Conservation (phyloP, 2,329 filamentous ascomycete species). For the Penicillium digitatum region DNA sequence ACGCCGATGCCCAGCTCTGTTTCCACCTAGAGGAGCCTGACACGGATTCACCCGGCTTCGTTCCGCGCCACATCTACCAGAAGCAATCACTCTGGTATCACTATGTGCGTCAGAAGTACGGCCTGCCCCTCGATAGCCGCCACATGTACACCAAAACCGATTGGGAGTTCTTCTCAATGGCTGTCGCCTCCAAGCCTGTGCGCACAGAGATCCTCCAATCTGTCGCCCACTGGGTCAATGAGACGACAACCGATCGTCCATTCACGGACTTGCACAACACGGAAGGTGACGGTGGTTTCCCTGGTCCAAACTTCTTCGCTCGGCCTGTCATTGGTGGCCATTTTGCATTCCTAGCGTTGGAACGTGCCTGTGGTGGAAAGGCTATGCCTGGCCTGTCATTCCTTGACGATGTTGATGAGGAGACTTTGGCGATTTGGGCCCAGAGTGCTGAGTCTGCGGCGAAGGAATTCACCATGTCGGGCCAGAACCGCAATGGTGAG, state of each 20-base stretch:
- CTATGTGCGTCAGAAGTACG: conserved; percentile 73
- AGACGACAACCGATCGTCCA: conserved; percentile 71
- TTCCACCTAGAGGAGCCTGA: conserved; percentile 61
- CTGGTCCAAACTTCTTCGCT: conserved; percentile 71
- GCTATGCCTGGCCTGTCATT: conserved; percentile 57
- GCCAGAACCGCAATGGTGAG: conserved; percentile 17
- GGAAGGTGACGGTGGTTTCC: conserved; percentile 70
- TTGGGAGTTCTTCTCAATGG: conserved; percentile 86
- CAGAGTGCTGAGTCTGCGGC: conserved; percentile 26
- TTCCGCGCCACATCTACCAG: conserved; percentile 71
- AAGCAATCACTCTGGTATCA: conserved; percentile 79
- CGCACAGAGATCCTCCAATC: conserved; percentile 68
- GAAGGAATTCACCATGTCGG: conserved; percentile 14
- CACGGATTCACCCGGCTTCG: conserved; percentile 52
- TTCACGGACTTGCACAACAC: conserved; percentile 81
- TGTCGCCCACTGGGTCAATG: conserved; percentile 77
- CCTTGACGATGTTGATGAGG: conserved; percentile 36
- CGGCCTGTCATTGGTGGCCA: conserved; percentile 80
- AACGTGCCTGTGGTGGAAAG: conserved; percentile 70
- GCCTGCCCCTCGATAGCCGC: conserved; percentile 74
- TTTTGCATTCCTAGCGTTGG: conserved; percentile 78
- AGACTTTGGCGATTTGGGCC: conserved; percentile 21
- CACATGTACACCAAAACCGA: conserved; percentile 85
- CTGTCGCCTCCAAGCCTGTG: conserved; percentile 66
- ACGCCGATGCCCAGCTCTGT: conserved; percentile 73